Evolutionary conservation across 208 protist species (phyloP), one percentile per base, ranked within the genome.

Genomic region (Histomonas meleagridis): DNA sequence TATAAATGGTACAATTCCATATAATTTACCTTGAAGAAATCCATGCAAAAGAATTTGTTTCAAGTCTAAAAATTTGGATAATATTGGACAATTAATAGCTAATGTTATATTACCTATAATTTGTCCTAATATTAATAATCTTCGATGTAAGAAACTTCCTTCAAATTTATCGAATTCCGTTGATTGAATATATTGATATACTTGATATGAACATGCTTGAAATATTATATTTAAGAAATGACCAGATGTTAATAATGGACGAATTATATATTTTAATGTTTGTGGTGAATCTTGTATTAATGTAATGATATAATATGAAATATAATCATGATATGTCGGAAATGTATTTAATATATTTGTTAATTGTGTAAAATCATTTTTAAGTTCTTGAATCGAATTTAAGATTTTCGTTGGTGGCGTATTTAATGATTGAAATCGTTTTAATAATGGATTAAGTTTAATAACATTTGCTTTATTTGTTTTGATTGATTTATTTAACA

Each of bases 1-100:
- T 49, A 79, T 40, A 51, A 79, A 79, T 79, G 70, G 70, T 49
- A 79, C 70, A 79, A 79, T 49, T 7, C 70, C 70, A 51, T 79
- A 79, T 48, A 79, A 23, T 28, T 79, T 79, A 21, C 70, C 70
- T 51, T 79, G 70, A 32, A 40, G 49, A 51, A 79, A 14, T 32
- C 40, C 70, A 51, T 79, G 49, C 0, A 79, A 28, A 32, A 79
- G 40, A 28, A 79, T 23, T 51, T 79, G n/a, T 40, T 79, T 79
- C 14, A 79, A 51, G 49, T 79, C 40, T 10, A 79, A 49, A 43
- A 49, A 79, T 51, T 40, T 48, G 0, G 40, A 46, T 7, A 79
- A 49, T n/a, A 79, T 79, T 79, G 70, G 70, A 16, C 70, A 21
- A 35, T 43, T 48, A 21, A 46, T 35, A n/a, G 5, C 40, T 0